Evolutionary conservation across 2,329 filamentous ascomycete species (phyloP).

Genomic region (Akanthomyces muscarius): DNA sequence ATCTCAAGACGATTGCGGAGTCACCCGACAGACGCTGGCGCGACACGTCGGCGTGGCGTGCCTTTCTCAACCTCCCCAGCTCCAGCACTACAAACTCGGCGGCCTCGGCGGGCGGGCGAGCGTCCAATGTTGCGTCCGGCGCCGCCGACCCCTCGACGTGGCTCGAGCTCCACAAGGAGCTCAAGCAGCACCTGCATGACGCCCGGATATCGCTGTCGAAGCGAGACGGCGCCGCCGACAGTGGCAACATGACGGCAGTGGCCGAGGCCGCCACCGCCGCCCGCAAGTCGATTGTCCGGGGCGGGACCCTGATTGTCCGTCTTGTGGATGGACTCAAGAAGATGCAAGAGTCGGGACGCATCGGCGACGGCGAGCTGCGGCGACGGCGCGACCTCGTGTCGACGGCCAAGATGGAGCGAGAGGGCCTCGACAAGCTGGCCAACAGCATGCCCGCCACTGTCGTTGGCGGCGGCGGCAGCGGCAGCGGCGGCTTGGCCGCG

Average conservation of each 20-base stretch:
- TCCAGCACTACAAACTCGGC: conserved; percentile 46
- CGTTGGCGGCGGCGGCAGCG: conserved; percentile 43
- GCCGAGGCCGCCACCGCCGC: conserved; percentile 67
- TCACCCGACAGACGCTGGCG: conserved; percentile 73
- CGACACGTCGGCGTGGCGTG: conserved; percentile 66
- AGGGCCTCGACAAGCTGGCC: conserved; percentile 70
- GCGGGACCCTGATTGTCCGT: conserved; percentile 58
- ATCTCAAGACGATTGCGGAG: conserved; percentile 68
- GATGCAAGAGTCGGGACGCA: conserved; percentile 49
- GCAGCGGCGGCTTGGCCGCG: conserved; percentile 33
- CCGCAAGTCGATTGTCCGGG: conserved; percentile 68
- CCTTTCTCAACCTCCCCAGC: conserved; percentile 67
- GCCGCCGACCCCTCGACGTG: conserved; percentile 63
- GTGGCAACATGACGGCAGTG: conserved; percentile 39
- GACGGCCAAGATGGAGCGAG: conserved; percentile 67
- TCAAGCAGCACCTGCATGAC: conserved; percentile 68
- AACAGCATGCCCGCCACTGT: conserved; percentile 44
- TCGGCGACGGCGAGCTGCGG: conserved; percentile 73
- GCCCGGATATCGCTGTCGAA: conserved; percentile 62
- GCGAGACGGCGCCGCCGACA: conserved; percentile 52
- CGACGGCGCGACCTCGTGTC: conserved; percentile 67
- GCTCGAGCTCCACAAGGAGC: conserved; percentile 70
- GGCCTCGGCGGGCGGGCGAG: conserved; percentile 43
- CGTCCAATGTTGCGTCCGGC: conserved; percentile 35
- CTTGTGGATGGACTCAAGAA: conserved; percentile 62